Conservation (phyloP, 176 grass and related monocot species). For the Aegilops tauschii region DNA sequence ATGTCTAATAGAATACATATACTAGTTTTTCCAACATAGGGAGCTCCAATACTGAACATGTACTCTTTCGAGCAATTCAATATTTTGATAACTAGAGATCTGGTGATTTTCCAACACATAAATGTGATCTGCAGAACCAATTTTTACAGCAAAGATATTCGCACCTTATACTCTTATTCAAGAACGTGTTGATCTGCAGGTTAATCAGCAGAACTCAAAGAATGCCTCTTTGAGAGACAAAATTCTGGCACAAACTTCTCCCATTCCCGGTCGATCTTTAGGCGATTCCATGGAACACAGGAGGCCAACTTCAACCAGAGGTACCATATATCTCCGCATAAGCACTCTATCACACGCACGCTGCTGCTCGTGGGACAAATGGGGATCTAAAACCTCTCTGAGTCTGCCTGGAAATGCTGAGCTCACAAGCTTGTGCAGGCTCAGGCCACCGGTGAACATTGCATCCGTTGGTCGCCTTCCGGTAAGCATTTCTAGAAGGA, state of each 20-base stretch:
- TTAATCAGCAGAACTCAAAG: not conserved
- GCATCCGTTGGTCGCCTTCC: slow-evolving; percentile 31
- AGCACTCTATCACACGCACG: too few species aligned
- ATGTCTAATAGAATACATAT: too few species aligned
- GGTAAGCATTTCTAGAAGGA: slow-evolving; percentile 47
- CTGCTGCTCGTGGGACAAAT: not conserved
- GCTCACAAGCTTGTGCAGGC: slow-evolving; percentile 19
- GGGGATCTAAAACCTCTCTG: not conserved
- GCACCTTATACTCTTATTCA: not conserved
- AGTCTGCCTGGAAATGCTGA: not conserved
- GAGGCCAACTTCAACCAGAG: not conserved
- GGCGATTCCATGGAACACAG: slow-evolving; percentile 21
- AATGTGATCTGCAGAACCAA: not conserved
- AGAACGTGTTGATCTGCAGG: not conserved
- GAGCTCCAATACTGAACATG: not conserved
- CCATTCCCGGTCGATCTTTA: slow-evolving; percentile 20
- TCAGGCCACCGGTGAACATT: not conserved
- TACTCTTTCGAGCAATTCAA: not conserved
- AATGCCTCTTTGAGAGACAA: not conserved
- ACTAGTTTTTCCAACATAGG: not conserved
- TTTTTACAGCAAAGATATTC: not conserved
- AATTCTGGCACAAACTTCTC: not conserved
- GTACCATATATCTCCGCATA: not conserved
- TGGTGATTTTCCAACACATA: too few species aligned
- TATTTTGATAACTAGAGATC: not conserved